A percentile compares a stretch with the other conserved stretches of the same genome.
phyloP scores from a whole-genome alignment of 257 asterid genomes.

The Cruciata laevipes region DNA sequence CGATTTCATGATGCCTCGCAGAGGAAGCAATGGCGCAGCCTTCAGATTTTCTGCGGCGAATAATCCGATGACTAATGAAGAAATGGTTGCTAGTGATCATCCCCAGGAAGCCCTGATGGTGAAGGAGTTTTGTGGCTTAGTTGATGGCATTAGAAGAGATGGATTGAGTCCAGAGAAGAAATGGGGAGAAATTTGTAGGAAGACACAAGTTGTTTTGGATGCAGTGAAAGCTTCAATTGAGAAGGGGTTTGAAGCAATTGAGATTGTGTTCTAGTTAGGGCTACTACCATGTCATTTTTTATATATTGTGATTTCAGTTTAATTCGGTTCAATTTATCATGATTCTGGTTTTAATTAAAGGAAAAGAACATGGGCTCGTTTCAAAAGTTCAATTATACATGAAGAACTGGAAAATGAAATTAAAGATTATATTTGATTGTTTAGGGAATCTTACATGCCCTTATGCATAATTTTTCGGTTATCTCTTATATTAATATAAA shows the following conservation, averaged over 20 bases:
- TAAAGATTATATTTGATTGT: no score
- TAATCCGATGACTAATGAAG: constrained; percentile 50
- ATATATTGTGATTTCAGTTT: no score
- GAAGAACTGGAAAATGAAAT: no score
- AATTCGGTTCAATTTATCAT: no score
- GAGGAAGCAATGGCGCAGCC: constrained; percentile 33
- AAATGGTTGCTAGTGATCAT: constrained; percentile 36
- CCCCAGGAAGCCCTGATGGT: constrained; percentile 81
- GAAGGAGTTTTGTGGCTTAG: constrained; percentile 50
- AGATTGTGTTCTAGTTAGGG: constrained; percentile 18
- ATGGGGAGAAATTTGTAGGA: constrained; percentile 57
- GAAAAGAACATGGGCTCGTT: no score
- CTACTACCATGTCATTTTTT: no score
- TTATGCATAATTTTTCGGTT: no score
- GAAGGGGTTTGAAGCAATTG: constrained; percentile 43
- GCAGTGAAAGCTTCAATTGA: constrained; percentile 66
- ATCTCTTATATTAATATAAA: no score
- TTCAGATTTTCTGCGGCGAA: constrained; percentile 36
- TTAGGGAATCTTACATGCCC: no score
- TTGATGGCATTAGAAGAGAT: constrained; percentile 27
- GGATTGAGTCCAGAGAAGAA: constrained; percentile 54
- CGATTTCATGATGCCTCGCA: constrained; percentile 56
- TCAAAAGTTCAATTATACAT: no score
- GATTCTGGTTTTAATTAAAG: no score
- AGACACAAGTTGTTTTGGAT: constrained; percentile 68